These are phyloP conservation scores for Emiliania huxleyi DNA, from an alignment of 78 protist species.

Conservation along the genomic window DNA sequence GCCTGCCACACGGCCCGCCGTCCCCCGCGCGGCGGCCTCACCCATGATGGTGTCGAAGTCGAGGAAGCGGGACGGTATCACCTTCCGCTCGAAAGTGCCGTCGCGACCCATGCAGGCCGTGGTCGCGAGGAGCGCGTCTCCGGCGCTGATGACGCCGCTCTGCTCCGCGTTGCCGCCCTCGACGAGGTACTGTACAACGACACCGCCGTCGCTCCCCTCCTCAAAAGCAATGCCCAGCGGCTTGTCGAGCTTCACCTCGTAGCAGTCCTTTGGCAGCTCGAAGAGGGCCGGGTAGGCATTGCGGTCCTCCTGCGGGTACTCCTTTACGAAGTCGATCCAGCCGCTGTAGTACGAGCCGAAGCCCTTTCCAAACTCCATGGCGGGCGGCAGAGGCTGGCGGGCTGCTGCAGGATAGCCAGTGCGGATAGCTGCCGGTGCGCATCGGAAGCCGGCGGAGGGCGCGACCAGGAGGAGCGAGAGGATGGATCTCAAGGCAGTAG, in stretches of 20 bases:
- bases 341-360: too few species aligned
- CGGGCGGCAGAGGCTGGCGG: too few species aligned
- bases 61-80: background rate
- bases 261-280: background rate
- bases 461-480: too few species aligned
- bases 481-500: too few species aligned
- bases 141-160: background rate
- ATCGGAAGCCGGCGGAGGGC: too few species aligned
- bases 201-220: background rate
- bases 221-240: background rate
- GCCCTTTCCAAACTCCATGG: too few species aligned
- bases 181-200: background rate
- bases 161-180: background rate
- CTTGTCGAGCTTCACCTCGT: background rate
- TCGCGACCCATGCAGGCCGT: background rate
- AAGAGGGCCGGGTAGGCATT: background rate
- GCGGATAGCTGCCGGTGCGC: too few species aligned
- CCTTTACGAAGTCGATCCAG: conserved; percentile 74
- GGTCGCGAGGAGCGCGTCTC: background rate
- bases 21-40: too few species aligned
- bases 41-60: background rate
- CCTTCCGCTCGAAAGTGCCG: background rate
- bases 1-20: too few species aligned
- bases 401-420: too few species aligned
- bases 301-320: conserved; percentile 78